These are phyloP conservation scores for Xerocomus spinulosus DNA, from an alignment of 768 basidiomycete species.

Conservation along the genomic window DNA sequence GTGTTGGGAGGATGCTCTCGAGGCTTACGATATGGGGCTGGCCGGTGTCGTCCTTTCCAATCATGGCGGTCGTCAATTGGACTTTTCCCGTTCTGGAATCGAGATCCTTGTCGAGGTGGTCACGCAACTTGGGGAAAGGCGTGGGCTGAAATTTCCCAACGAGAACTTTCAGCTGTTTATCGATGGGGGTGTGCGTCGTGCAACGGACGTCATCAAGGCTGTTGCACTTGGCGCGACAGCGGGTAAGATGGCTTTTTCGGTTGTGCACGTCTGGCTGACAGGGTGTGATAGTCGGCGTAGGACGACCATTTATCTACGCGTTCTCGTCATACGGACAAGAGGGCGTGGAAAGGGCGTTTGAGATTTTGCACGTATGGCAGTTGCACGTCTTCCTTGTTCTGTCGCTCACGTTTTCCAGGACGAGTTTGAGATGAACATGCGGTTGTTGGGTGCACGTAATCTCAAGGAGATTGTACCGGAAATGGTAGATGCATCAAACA, in stretches of 20 bases:
- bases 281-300: conserved; percentile 58
- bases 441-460: conserved; percentile 79
- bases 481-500: conserved; percentile 83
- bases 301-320: conserved; percentile 84
- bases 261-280: conserved; percentile 8
- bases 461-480: conserved; percentile 75
- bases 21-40: conserved; percentile 73
- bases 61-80: conserved; percentile 75
- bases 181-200: conserved; percentile 92
- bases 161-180: conserved; percentile 79
- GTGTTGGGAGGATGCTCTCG: conserved; percentile 83
- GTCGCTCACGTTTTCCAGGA: conserved; percentile 47
- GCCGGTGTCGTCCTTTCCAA: conserved; percentile 84
- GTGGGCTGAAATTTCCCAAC: conserved; percentile 72
- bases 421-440: conserved; percentile 98
- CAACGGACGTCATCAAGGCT: conserved; percentile 87
- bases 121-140: conserved; percentile 57
- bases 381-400: background rate
- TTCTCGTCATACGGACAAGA: conserved; percentile 86
- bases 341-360: conserved; percentile 78
- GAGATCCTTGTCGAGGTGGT: conserved; percentile 90
- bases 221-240: conserved; percentile 88
- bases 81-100: conserved; percentile 82
- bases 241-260: conserved; percentile 33
- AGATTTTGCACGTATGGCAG: conserved; percentile 62